Conservation (phyloP, 2,329 filamentous ascomycete species). For the Chaetomiaceae sp. region DNA sequence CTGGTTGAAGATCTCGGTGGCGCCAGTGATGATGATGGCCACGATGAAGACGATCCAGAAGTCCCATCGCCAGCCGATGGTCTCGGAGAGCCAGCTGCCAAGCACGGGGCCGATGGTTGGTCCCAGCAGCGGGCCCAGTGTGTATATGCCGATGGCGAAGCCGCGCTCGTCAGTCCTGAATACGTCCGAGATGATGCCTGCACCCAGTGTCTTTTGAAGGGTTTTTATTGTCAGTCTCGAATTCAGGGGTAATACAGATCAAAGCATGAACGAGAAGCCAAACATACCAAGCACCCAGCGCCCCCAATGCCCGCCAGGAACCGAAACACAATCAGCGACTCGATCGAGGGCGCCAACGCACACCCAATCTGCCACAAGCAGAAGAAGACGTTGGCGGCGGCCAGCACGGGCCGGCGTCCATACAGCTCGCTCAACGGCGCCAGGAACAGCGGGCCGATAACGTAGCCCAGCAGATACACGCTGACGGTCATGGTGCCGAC, state of each 20-base stretch:
- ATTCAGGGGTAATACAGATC: no score
- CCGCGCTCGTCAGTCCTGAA: slow-evolving; percentile 44
- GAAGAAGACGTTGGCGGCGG: slow-evolving; percentile 55
- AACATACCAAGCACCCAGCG: slow-evolving; percentile 41
- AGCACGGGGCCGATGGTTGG: slow-evolving; percentile 44
- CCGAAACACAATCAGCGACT: slow-evolving; percentile 53
- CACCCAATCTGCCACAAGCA: slow-evolving; percentile 60
- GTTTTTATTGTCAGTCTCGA: no score
- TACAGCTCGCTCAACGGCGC: slow-evolving; percentile 61
- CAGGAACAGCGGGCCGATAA: slow-evolving; percentile 52
- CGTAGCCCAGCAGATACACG: slow-evolving; percentile 58
- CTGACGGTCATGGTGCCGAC: slow-evolving; percentile 52
- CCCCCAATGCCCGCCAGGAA: slow-evolving; percentile 57
- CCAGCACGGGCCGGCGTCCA: slow-evolving; percentile 54
- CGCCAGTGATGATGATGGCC: slow-evolving; percentile 31
- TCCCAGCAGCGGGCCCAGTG: slow-evolving; percentile 40
- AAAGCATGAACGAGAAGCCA: no score
- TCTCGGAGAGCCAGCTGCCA: slow-evolving; percentile 45
- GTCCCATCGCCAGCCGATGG: slow-evolving; percentile 49
- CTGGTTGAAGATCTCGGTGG: slow-evolving; percentile 38
- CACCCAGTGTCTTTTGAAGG: slow-evolving; percentile 43
- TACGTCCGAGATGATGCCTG: slow-evolving; percentile 52
- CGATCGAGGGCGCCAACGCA: slow-evolving; percentile 52
- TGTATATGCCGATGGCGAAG: slow-evolving; percentile 46
- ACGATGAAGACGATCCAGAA: slow-evolving; percentile 50